Base-by-base conservation (phyloP, 2,329 filamentous ascomycete species). In the Alternaria sp. region DNA sequence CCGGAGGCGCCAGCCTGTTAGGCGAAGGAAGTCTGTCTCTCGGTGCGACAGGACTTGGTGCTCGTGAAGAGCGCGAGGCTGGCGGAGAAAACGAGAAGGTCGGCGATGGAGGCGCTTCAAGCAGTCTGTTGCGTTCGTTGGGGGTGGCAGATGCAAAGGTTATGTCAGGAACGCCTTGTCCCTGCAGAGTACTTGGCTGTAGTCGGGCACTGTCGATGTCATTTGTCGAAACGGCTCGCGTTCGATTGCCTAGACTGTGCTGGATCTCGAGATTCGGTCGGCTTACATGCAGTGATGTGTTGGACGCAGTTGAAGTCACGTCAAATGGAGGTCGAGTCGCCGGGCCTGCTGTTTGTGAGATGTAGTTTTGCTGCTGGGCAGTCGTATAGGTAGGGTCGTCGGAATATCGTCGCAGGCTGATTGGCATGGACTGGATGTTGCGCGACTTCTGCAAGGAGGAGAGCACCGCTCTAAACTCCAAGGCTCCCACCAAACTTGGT, bases 401-500 rank as follows among this genome's bases (percentile, higher is more conserved):
- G 0, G 89, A 91, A 71, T 90, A 90, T 68, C 89, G 86, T 59
- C 90, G 85, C 24, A 87, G 78, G 63, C 88, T 84, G 60, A 96
- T 88, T 2, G 88, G 85, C 41, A 88, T 85, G 17, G 90, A 84
- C 67, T 88, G 87, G 26, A 91, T 86, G 63, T 92, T 95, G 71
- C 91, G 87, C 55, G 92, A 91, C 64, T 88, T 90, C 70, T 96
- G 89, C 56, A 99, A 80, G 3, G 93, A 93, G n/a, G 91, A 90
- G 44, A 99, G 81, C 3, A 97, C 90, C 2, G 94, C 94, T 68
- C 93, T 86, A 69, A 99, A 99, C 78, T 99, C 95, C 56, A 99
- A 82, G 8, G 92, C 95, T 41, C 95, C 95, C 3, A 99, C 90
- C 45, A 99, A 81, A 80, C 95, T 98, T 1, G 95, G 94, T 41